Evolutionary conservation across 2,329 filamentous ascomycete genomes (phyloP).

Genomic region (Fusarium mexicanum): DNA sequence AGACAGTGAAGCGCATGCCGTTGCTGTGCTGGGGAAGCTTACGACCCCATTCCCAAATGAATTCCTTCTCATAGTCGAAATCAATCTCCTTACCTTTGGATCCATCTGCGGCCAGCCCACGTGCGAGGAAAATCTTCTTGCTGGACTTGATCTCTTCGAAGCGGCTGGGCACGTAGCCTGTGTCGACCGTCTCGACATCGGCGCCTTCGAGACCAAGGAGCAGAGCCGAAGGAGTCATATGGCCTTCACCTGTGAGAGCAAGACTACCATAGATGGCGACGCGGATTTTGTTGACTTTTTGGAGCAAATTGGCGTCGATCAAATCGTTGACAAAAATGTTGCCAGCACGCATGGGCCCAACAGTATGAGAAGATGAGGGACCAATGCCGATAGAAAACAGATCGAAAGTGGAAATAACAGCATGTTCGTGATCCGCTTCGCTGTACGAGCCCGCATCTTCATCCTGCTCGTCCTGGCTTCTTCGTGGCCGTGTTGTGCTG

Average conservation of each 20-base stretch:
- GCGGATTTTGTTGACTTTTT: conserved; percentile 58
- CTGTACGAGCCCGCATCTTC: conserved; percentile 53
- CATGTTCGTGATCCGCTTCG: conserved; percentile 61
- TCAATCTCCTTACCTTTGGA: conserved; percentile 54
- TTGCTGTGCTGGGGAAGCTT: conserved; percentile 63
- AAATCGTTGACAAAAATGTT: conserved; percentile 62
- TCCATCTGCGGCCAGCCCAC: conserved; percentile 51
- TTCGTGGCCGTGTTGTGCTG: conserved; percentile 15
- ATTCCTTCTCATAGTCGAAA: conserved; percentile 61
- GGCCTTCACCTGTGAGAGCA: conserved; percentile 61
- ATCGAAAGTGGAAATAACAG: conserved; percentile 63
- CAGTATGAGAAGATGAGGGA: conserved; percentile 61
- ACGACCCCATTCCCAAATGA: conserved; percentile 61
- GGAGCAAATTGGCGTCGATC: conserved; percentile 55
- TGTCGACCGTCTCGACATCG: conserved; percentile 60
- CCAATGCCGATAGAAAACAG: conserved; percentile 63
- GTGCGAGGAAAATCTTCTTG: conserved; percentile 57
- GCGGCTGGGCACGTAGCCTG: conserved; percentile 57
- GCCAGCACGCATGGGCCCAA: conserved; percentile 62
- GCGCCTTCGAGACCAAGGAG: conserved; percentile 61
- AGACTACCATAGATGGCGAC: conserved; percentile 61
- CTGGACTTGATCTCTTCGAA: conserved; percentile 57
- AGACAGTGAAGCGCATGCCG: conserved; percentile 62
- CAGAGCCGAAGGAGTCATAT: conserved; percentile 62
- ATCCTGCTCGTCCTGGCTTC: conserved; percentile 33